Evolutionary conservation across 257 asterid genomes (phyloP).

Genomic region (Scutellaria galericulata): DNA sequence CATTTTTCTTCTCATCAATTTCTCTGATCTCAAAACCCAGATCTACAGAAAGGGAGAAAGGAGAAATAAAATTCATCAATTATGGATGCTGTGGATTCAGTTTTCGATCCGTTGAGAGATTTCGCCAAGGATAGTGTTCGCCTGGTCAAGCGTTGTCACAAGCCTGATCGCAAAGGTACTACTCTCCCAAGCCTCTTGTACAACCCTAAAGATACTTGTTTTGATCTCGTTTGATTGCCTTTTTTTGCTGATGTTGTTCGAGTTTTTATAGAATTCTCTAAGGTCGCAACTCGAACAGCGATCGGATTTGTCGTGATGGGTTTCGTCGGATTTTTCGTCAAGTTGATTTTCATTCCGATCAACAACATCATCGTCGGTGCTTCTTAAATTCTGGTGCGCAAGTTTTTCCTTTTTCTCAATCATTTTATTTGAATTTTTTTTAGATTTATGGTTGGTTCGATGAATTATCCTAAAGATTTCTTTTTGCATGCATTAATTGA

Average conservation of each 20-base stretch:
- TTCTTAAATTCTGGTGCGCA: constrained; percentile 37
- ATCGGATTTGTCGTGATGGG: constrained; percentile 73
- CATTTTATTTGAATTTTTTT: not conserved
- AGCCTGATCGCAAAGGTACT: constrained; percentile 71
- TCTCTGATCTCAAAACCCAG: constrained; percentile 31
- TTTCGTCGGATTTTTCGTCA: constrained; percentile 63
- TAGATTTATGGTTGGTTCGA: not conserved
- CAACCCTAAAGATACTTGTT: not conserved
- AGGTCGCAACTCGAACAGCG: constrained; percentile 67
- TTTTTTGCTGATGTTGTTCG: constrained; percentile 9
- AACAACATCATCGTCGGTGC: constrained; percentile 70
- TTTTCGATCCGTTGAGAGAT: constrained; percentile 64
- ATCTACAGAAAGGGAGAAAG: constrained; percentile 17
- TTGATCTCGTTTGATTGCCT: not conserved
- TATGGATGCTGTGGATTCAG: constrained; percentile 63
- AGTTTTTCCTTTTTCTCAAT: too few relatives aligned
- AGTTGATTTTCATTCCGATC: constrained; percentile 65
- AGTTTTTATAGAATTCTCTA: constrained; percentile 50
- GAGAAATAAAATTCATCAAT: not conserved
- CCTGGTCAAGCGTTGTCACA: constrained; percentile 71
- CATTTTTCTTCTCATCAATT: not conserved
- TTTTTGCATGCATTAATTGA: not conserved
- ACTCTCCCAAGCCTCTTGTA: not conserved
- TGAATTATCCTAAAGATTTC: too few relatives aligned
- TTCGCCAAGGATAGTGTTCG: constrained; percentile 66